Percentiles rank a stretch among this genome's conserved stretches.
Evolutionary conservation across 2,329 filamentous ascomycete species (phyloP).

Genomic region (Myotisia sp.): DNA sequence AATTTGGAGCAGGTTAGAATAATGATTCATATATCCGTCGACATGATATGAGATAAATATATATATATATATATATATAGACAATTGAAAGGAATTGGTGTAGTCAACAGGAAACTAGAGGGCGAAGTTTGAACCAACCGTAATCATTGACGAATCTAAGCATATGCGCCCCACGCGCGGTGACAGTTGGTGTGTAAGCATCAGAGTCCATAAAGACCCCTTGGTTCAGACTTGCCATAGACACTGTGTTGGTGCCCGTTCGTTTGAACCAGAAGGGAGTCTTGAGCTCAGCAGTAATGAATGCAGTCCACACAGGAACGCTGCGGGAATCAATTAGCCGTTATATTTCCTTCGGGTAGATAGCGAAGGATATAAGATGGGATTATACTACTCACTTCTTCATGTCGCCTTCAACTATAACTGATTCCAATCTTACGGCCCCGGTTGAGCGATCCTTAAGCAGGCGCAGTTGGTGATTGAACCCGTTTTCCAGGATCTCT

Average conservation of each 20-base stretch:
- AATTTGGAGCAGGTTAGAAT: too few relatives aligned
- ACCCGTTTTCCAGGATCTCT: conserved; percentile 38
- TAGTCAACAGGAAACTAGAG: too few relatives aligned
- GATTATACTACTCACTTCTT: conserved; percentile 26
- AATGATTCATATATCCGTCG: too few relatives aligned
- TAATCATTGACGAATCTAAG: conserved; percentile 24
- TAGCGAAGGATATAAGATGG: neutral
- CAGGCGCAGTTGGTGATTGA: conserved; percentile 41
- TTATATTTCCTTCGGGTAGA: neutral
- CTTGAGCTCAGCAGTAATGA: conserved; percentile 36
- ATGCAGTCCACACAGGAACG: conserved; percentile 48
- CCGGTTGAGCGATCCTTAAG: conserved; percentile 38
- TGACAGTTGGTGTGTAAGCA: conserved; percentile 33
- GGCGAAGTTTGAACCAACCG: too few relatives aligned
- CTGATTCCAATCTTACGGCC: conserved; percentile 43
- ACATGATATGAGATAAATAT: too few relatives aligned
- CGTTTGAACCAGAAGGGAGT: conserved; percentile 36
- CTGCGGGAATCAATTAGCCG: conserved; percentile 15
- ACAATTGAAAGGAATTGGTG: too few relatives aligned
- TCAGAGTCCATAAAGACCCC: conserved; percentile 37
- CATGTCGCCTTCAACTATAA: conserved; percentile 38
- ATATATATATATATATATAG: too few relatives aligned
- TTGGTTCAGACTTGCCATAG: conserved; percentile 38
- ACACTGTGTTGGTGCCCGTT: conserved; percentile 29
- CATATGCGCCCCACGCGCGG: conserved; percentile 24